Evolutionary conservation across 768 basidiomycete genomes (phyloP).

Genomic region (Dentipellis sp.): DNA sequence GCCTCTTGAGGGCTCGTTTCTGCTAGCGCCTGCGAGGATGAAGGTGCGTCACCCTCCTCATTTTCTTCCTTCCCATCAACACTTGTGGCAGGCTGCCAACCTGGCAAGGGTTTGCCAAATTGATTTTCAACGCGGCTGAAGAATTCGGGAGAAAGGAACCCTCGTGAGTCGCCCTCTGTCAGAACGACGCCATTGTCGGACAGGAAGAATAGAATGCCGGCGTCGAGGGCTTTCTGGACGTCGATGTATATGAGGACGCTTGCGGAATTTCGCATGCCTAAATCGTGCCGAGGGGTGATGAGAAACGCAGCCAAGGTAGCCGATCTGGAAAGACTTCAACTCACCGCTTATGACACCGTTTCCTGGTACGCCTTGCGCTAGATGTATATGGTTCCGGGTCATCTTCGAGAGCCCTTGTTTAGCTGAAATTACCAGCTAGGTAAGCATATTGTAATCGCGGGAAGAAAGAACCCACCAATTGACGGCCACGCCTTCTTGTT

Average conservation of each 20-base stretch:
- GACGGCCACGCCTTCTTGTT: constrained; percentile 54
- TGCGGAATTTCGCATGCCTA: constrained; percentile 77
- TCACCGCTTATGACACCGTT: constrained; percentile 68
- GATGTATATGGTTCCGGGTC: constrained; percentile 87
- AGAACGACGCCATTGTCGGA: constrained; percentile 87
- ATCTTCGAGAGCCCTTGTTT: constrained; percentile 71
- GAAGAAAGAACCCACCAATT: constrained; percentile 41
- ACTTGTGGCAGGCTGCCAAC: not conserved
- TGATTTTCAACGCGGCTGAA: constrained; percentile 62
- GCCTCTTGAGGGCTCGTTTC: no score
- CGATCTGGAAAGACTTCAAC: constrained; percentile 15
- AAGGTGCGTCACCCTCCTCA: not conserved
- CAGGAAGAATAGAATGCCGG: constrained; percentile 65
- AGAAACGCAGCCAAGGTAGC: not conserved
- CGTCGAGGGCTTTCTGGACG: constrained; percentile 56
- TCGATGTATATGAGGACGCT: constrained; percentile 79
- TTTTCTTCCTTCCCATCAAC: not conserved
- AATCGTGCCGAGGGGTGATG: not conserved
- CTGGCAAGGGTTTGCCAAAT: constrained; percentile 16
- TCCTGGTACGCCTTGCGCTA: constrained; percentile 70
- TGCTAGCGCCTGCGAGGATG: no score
- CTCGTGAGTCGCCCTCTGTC: constrained; percentile 63
- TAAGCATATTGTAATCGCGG: not conserved
- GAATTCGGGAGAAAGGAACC: constrained; percentile 50
- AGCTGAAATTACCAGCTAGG: constrained; percentile 29